Conservation (phyloP, 768 basidiomycete species). For the Trametes villosa region DNA sequence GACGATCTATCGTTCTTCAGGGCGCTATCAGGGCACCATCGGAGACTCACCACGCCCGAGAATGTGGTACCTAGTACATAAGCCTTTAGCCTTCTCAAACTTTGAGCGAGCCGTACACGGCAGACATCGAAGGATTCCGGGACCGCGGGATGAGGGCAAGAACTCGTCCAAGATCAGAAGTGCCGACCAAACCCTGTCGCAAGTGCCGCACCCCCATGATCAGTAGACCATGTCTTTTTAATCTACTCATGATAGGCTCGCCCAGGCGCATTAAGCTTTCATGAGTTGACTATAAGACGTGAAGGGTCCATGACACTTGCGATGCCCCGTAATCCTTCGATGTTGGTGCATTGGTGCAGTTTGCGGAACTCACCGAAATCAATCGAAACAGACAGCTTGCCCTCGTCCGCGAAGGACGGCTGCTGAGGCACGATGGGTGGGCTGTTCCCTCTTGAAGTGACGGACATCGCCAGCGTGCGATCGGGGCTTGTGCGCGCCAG, state of each 20-base stretch:
- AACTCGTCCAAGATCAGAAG: no score
- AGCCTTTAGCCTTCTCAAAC: constrained; percentile 10
- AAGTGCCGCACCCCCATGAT: no score
- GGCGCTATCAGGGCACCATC: not conserved
- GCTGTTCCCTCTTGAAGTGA: constrained; percentile 25
- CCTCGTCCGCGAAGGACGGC: constrained; percentile 52
- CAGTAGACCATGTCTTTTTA: no score
- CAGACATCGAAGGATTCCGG: constrained; percentile 75
- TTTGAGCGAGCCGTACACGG: not conserved
- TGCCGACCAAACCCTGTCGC: no score
- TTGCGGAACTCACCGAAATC: constrained; percentile 66
- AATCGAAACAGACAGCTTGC: constrained; percentile 82
- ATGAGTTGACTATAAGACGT: no score
- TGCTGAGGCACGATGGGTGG: constrained; percentile 27
- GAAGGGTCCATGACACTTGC: no score
- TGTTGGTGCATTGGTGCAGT: no score
- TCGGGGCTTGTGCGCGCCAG: constrained; percentile 37
- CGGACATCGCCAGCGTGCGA: constrained; percentile 26
- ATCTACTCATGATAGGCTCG: no score
- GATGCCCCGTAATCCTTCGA: no score
- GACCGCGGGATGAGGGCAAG: no score
- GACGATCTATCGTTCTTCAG: not conserved
- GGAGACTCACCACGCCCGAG: constrained; percentile 77
- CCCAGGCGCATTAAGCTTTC: no score
- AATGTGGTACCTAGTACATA: constrained; percentile 73